Evolutionary conservation across 495 filamentous ascomycete species (phyloP).

Genomic region (Lophium mytilinum): DNA sequence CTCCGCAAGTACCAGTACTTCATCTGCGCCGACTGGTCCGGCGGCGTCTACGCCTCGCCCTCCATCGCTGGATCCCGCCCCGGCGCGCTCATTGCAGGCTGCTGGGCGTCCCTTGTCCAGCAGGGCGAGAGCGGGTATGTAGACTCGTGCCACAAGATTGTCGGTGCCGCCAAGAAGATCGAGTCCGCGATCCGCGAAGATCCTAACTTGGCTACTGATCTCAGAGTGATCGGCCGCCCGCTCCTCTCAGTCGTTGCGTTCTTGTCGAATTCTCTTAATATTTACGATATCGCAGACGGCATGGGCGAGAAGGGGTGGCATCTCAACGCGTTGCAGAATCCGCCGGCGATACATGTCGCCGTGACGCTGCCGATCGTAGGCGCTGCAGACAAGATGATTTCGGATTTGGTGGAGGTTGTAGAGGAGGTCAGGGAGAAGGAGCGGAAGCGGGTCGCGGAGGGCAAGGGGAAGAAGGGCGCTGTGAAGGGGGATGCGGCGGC

Average conservation of each 20-base stretch:
- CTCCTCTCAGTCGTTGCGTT: slow-evolving; percentile 89
- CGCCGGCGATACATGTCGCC: slow-evolving; percentile 93
- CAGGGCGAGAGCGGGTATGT: slow-evolving; percentile 89
- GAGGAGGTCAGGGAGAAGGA: slow-evolving; percentile 66
- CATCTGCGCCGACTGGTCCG: slow-evolving; percentile 87
- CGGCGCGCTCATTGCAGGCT: slow-evolving; percentile 86
- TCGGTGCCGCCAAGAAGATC: slow-evolving; percentile 79
- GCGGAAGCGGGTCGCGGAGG: slow-evolving; percentile 56
- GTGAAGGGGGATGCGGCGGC: slow-evolving; percentile 68
- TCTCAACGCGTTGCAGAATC: slow-evolving; percentile 85
- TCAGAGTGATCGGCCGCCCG: slow-evolving; percentile 76
- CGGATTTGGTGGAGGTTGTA: slow-evolving; percentile 69
- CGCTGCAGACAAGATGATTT: slow-evolving; percentile 68
- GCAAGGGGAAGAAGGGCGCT: slow-evolving; percentile 60
- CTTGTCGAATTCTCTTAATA: slow-evolving; percentile 56
- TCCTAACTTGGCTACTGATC: slow-evolving; percentile 56
- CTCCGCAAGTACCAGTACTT: slow-evolving; percentile 91
- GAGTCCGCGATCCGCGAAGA: slow-evolving; percentile 62
- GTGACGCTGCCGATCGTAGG: slow-evolving; percentile 80
- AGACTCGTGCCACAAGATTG: slow-evolving; percentile 72
- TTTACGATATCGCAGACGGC: slow-evolving; percentile 36
- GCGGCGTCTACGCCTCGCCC: slow-evolving; percentile 91
- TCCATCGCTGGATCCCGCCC: slow-evolving; percentile 84
- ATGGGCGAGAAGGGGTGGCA: slow-evolving; percentile 89
- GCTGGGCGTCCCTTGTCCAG: slow-evolving; percentile 84